Percentiles rank a stretch among this genome's conserved stretches.
Conservation (phyloP, 1,284 basidiomycete species). For the Boletus subluridellus region DNA sequence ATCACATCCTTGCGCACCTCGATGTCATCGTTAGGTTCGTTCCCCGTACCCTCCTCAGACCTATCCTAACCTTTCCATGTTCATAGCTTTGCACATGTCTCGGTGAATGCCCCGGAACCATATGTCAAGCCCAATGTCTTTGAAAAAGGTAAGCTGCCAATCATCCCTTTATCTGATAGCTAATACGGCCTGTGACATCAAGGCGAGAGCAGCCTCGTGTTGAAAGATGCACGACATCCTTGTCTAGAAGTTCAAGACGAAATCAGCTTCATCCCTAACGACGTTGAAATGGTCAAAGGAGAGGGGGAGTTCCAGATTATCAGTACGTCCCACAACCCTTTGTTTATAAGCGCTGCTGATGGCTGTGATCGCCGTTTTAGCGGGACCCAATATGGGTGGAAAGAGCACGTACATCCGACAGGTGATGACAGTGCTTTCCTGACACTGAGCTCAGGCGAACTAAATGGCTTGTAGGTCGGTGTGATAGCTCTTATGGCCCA, state of each 20-base stretch:
- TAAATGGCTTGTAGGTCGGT: slow-evolving; percentile 57
- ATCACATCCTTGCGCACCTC: slow-evolving; percentile 83
- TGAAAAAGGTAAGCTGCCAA: slow-evolving; percentile 57
- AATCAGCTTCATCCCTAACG: slow-evolving; percentile 92
- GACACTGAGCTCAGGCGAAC: not conserved
- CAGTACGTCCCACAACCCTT: slow-evolving; percentile 44
- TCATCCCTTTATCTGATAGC: not conserved
- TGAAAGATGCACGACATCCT: slow-evolving; percentile 88
- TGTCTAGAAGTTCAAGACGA: slow-evolving; percentile 97
- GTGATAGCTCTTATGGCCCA: slow-evolving; percentile 96
- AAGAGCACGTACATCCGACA: slow-evolving; percentile 93
- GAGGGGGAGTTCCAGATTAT: slow-evolving; percentile 87
- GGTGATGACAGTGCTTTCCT: slow-evolving; percentile 30
- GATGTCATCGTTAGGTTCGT: slow-evolving; percentile 85
- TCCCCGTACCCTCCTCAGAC: not conserved
- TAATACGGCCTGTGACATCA: not conserved
- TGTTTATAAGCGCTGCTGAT: slow-evolving; percentile 1
- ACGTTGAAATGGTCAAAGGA: slow-evolving; percentile 86
- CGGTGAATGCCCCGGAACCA: slow-evolving; percentile 79
- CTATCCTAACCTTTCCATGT: not conserved
- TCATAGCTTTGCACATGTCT: slow-evolving; percentile 83
- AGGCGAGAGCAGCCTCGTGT: slow-evolving; percentile 77
- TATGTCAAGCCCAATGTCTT: slow-evolving; percentile 82
- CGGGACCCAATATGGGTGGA: slow-evolving; percentile 96
- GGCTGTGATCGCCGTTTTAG: slow-evolving; percentile 36